phyloP scores from a whole-genome alignment of 2,329 filamentous ascomycete genomes.

The Alternaria gaisen region DNA sequence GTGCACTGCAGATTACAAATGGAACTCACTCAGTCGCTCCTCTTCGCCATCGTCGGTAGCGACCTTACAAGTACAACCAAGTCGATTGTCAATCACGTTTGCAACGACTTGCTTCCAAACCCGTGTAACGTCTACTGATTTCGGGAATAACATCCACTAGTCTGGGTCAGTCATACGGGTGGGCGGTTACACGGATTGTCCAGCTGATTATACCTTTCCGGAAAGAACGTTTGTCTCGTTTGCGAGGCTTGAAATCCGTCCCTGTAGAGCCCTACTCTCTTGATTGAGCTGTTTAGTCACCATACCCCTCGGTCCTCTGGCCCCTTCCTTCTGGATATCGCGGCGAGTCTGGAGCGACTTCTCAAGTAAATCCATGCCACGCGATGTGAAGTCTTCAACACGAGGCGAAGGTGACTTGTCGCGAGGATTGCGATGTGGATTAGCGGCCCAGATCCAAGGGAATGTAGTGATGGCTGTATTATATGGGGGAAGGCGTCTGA shows the following conservation, averaged over 20 bases:
- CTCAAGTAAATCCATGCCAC: slow-evolving; percentile 64
- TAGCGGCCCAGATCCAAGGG: slow-evolving; percentile 78
- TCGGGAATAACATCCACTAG: slow-evolving; percentile 79
- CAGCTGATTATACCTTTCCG: slow-evolving; percentile 67
- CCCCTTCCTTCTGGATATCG: slow-evolving; percentile 62
- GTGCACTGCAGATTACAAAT: background rate
- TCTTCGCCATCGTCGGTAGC: slow-evolving; percentile 61
- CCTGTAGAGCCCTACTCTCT: slow-evolving; percentile 56
- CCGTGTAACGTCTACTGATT: slow-evolving; percentile 63
- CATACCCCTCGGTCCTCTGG: slow-evolving; percentile 55
- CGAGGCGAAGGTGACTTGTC: slow-evolving; percentile 47
- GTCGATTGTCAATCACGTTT: slow-evolving; percentile 72
- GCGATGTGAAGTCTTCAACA: slow-evolving; percentile 60
- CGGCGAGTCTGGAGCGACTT: slow-evolving; percentile 57
- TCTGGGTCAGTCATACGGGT: slow-evolving; percentile 12
- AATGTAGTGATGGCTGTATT: slow-evolving; percentile 57
- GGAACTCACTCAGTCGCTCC: slow-evolving; percentile 63
- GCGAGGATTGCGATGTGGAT: slow-evolving; percentile 63
- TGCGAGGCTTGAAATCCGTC: slow-evolving; percentile 69
- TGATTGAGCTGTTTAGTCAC: slow-evolving; percentile 53
- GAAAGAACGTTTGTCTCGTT: slow-evolving; percentile 64
- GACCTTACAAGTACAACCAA: slow-evolving; percentile 79
- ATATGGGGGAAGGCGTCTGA: slow-evolving; percentile 72
- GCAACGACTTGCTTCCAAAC: slow-evolving; percentile 73
- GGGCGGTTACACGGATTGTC: background rate